Conservation (phyloP, 139 green algal species). For the Raphidocelis subcapitata region DNA sequence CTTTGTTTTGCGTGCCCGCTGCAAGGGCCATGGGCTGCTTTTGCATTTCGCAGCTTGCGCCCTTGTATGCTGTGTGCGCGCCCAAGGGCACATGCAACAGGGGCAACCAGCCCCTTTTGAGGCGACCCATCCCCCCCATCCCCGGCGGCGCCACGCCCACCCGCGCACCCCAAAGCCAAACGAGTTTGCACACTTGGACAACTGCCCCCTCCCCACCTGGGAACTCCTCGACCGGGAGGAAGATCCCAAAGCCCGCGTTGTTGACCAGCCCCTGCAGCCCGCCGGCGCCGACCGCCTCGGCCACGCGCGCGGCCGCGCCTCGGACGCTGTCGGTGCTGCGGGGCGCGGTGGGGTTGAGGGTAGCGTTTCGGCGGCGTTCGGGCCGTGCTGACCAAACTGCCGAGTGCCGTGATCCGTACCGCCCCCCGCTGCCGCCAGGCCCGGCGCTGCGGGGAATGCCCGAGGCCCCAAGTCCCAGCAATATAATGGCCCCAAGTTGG, state of each 20-base stretch:
- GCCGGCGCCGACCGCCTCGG: neutral
- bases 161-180: too few species aligned
- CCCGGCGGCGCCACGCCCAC: too few species aligned
- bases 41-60: neutral
- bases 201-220: conserved; percentile 1
- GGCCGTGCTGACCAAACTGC: neutral
- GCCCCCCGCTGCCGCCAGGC: too few species aligned
- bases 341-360: neutral
- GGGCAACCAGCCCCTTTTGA: too few species aligned
- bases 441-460: too few species aligned
- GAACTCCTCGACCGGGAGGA: conserved; percentile 21
- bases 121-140: too few species aligned
- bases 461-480: too few species aligned
- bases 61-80: neutral
- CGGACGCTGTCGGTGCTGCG: neutral
- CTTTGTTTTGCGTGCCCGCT: conserved; percentile 1
- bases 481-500: neutral
- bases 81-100: neutral
- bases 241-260: conserved; percentile 22
- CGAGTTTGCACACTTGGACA: too few species aligned
- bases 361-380: neutral
- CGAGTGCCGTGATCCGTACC: too few species aligned
- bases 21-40: too few species aligned
- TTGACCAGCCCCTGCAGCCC: conserved; percentile 22
- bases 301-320: conserved; percentile 10